Evolutionary conservation across 768 basidiomycete species (phyloP), one percentile per base, ranked within the genome.

Genomic region (Trametes maxima): DNA sequence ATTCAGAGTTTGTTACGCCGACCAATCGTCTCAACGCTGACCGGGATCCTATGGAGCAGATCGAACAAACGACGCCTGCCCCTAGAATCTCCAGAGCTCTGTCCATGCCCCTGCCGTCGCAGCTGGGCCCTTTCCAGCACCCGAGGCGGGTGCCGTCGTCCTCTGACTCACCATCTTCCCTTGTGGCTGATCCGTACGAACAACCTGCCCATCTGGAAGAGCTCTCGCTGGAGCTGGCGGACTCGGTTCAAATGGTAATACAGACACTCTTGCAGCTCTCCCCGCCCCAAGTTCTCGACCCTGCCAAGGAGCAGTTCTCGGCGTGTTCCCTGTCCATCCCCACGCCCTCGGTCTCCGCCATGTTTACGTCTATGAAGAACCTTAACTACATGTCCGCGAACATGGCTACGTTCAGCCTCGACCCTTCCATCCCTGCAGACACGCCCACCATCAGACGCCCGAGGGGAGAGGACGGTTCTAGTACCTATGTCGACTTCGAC

Each of bases 321-420:
- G 89, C 92, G 24, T 96, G 92, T 72, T 84, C 94, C 1, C 75
- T 98, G 24, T 87, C 92, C 39, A 84, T 97, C 45, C 95, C 95
- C 11, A 91, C 91, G 0, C 84, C 94, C 6, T 92, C 89, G 65
- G 82, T 98, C 74, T 90, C 92, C 17, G 92, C 93, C 40, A 81
- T 98, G 72, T 85, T 97, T 72, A 92, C 92, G 17, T 84, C 89
- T 40, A 93, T 97, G 92, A 94, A 94, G 76, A 91, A 89, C 65
- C 83, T 98, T 65, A 96, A 96, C 72, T 96, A 92, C 69, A 84
- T 97, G 65, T 92, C 92, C 5, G 92, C 91, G n/a, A 90, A 93
- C 72, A 85, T 92, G 85, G 70, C 80, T 5, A 74, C 82, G 12
- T 80, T 88, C 68, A 76, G 66, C 65, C 28, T 65, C 1, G 65